phyloP scores from a whole-genome alignment of 2,329 filamentous ascomycete species.

The Plectosphaerella cucumerina region DNA sequence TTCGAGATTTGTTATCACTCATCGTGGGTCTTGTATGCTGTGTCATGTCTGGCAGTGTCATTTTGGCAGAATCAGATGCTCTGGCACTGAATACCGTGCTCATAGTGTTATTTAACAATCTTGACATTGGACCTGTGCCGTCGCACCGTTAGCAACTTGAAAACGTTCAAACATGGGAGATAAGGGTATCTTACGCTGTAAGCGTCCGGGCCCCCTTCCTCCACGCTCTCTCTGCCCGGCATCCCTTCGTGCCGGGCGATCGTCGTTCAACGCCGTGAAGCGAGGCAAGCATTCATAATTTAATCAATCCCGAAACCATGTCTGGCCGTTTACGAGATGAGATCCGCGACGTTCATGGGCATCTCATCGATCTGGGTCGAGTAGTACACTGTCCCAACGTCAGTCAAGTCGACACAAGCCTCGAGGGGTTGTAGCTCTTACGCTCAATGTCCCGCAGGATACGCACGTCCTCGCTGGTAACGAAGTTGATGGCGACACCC shows the following conservation, averaged over 20 bases:
- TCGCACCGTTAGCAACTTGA: background rate
- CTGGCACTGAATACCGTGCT: too few relatives aligned
- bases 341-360: constrained; percentile 86
- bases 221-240: constrained; percentile 8
- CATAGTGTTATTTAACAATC: background rate
- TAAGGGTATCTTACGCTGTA: constrained; percentile 6
- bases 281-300: background rate
- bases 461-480: constrained; percentile 95
- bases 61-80: too few relatives aligned
- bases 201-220: constrained; percentile 12
- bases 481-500: constrained; percentile 99
- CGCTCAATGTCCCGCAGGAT: constrained; percentile 95
- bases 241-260: constrained; percentile 4
- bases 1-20: too few relatives aligned
- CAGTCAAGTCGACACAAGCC: constrained; percentile 21
- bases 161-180: background rate
- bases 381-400: constrained; percentile 69
- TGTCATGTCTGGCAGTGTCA: too few relatives aligned
- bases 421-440: constrained; percentile 40
- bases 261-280: constrained; percentile 3
- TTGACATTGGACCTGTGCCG: background rate
- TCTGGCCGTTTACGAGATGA: constrained; percentile 43
- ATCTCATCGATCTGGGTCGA: constrained; percentile 97
- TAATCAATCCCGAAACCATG: background rate
- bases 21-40: too few relatives aligned